A percentile compares a stretch with the other conserved stretches of the same genome.
Conservation (phyloP, 177 flowering plant genomes). For the Vitis hybrid region DNA sequence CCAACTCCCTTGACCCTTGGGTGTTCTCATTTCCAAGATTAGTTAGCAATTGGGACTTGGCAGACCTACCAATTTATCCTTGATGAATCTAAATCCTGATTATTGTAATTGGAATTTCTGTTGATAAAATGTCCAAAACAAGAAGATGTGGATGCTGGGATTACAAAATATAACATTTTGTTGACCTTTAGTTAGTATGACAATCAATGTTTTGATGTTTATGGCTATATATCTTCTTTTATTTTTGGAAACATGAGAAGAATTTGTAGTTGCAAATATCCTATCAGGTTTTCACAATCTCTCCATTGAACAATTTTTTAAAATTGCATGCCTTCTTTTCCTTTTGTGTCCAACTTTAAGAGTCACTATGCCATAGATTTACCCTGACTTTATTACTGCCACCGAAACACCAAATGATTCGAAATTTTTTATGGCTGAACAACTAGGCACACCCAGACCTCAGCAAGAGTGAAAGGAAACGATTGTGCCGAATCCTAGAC, state of each 20-base stretch:
- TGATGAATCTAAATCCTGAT: neutral
- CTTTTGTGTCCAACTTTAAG: neutral
- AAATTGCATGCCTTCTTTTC: neutral
- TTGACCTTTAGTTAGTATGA: too few relatives aligned
- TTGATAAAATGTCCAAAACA: too few relatives aligned
- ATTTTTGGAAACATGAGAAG: neutral
- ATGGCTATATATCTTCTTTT: neutral
- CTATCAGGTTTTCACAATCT: too few relatives aligned
- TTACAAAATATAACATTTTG: too few relatives aligned
- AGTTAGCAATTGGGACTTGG: constrained; percentile 18
- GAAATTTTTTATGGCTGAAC: neutral
- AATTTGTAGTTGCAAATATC: neutral
- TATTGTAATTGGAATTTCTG: too few relatives aligned
- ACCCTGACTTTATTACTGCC: too few relatives aligned
- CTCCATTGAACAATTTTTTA: neutral
- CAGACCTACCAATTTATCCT: constrained; percentile 19
- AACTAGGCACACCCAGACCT: constrained; percentile 75
- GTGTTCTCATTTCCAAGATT: constrained; percentile 15
- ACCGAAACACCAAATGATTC: too few relatives aligned
- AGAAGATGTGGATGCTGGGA: too few relatives aligned
- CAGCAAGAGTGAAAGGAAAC: constrained; percentile 76
- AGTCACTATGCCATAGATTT: neutral
- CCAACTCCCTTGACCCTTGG: constrained; percentile 38
- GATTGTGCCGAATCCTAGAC: constrained; percentile 70
- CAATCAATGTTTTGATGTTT: neutral